A percentile compares a stretch with the other conserved stretches of the same genome.
phyloP scores from a whole-genome alignment of 768 basidiomycete species.

The Russula vinacea region DNA sequence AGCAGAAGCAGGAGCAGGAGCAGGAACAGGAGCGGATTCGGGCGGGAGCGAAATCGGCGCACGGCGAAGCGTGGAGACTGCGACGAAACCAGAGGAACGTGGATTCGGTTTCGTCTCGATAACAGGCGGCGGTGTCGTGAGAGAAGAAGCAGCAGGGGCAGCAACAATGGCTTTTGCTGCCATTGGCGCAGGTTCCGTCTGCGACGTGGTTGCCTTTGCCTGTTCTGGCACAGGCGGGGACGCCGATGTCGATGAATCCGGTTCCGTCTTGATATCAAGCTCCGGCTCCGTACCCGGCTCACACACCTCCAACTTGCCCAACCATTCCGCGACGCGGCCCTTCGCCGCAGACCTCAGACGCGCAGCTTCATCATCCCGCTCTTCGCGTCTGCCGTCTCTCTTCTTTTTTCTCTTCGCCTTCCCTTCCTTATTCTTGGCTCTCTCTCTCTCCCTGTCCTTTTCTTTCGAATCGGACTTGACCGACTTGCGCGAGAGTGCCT shows the following conservation, averaged over 20 bases:
- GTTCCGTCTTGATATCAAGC: not conserved
- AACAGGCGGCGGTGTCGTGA: not conserved
- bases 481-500: slow-evolving; percentile 24
- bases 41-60: slow-evolving; percentile 15
- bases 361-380: slow-evolving; percentile 40
- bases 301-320: slow-evolving; percentile 62
- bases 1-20: not conserved
- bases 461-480: slow-evolving; percentile 17
- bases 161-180: not conserved
- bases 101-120: slow-evolving; percentile 47
- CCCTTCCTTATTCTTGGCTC: slow-evolving; percentile 27
- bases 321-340: slow-evolving; percentile 75
- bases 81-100: slow-evolving; percentile 73
- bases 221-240: not conserved
- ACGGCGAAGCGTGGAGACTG: slow-evolving; percentile 52
- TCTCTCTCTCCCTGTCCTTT: slow-evolving; percentile 32
- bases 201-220: not conserved
- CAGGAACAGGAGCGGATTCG: not conserved
- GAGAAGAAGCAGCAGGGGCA: not conserved
- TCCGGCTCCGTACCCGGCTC: slow-evolving; percentile 25
- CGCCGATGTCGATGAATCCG: too few species aligned
- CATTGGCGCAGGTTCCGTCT: not conserved
- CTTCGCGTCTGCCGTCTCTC: slow-evolving; percentile 17
- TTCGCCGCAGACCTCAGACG: slow-evolving; percentile 50
- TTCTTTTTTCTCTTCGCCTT: slow-evolving; percentile 28